phyloP scores from a whole-genome alignment of 176 grass and related monocot species.

The Aegilops sharonensis region DNA sequence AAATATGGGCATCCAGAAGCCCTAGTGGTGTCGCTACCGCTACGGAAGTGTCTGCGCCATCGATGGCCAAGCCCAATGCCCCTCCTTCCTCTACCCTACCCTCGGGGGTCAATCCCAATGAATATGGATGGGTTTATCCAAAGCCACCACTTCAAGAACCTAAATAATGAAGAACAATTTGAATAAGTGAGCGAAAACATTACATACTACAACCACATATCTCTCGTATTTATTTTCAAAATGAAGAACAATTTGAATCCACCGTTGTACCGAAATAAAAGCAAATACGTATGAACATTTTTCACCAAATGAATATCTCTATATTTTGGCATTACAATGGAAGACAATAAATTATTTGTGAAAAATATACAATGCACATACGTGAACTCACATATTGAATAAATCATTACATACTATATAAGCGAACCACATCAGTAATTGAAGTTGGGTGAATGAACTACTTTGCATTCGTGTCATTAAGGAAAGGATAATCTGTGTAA shows the following conservation, averaged over 20 bases:
- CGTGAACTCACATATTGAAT: not conserved
- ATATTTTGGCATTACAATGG: not conserved
- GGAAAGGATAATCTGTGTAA: slow-evolving; percentile 39
- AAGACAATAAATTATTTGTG: not conserved
- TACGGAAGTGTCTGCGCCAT: too few species aligned
- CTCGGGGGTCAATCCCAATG: too few species aligned
- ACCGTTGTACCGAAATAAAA: not conserved
- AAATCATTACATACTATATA: not conserved
- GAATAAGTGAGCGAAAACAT: too few species aligned
- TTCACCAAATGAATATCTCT: not conserved
- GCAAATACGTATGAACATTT: not conserved
- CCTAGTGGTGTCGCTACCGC: too few species aligned
- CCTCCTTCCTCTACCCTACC: too few species aligned
- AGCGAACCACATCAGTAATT: not conserved
- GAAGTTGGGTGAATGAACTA: not conserved
- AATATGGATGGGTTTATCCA: too few species aligned
- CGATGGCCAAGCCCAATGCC: too few species aligned
- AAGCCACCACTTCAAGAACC: too few species aligned
- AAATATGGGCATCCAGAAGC: too few species aligned
- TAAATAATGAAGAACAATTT: too few species aligned
- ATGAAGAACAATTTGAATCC: not conserved
- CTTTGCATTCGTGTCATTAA: not conserved
- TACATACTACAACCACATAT: too few species aligned
- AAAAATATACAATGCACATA: not conserved
- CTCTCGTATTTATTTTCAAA: not conserved